phyloP scores from a whole-genome alignment of 805 yeast genomes.

The Kodamaea neixiangensis region DNA sequence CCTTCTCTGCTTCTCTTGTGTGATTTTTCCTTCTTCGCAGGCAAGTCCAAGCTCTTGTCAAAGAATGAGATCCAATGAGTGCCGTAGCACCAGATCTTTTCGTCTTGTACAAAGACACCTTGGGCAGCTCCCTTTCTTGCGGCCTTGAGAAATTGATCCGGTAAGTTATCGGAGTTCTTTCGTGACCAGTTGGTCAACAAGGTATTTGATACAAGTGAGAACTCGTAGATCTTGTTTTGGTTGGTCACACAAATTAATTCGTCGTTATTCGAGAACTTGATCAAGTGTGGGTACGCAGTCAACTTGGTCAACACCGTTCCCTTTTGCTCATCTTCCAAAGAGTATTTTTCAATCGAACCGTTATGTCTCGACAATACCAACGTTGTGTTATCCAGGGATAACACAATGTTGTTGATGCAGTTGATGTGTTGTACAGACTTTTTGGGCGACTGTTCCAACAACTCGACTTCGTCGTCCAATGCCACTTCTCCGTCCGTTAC shows the following conservation, averaged over 20 bases:
- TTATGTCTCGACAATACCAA: constrained; percentile 63
- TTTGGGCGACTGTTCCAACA: constrained; percentile 15
- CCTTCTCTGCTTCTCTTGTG: constrained; percentile 50
- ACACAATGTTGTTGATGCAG: constrained; percentile 53
- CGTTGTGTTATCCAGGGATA: constrained; percentile 44
- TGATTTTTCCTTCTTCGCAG: constrained; percentile 37
- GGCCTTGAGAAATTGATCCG: constrained; percentile 53
- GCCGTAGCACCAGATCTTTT: constrained; percentile 84
- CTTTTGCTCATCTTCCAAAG: constrained; percentile 26
- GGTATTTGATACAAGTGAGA: constrained; percentile 37
- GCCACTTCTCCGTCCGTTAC: constrained; percentile 26
- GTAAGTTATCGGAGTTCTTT: constrained; percentile 71
- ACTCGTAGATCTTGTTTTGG: constrained; percentile 76
- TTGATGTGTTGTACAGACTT: constrained; percentile 45
- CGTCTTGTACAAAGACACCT: constrained; percentile 61
- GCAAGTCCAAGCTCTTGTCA: constrained; percentile 61
- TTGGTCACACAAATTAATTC: constrained; percentile 67
- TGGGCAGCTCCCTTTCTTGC: constrained; percentile 64
- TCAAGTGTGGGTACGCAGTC: constrained; percentile 58
- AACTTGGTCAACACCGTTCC: constrained; percentile 56
- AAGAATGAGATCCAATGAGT: constrained; percentile 77
- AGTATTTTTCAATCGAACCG: constrained; percentile 61
- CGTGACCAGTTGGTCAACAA: constrained; percentile 78
- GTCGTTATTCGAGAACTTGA: constrained; percentile 52
- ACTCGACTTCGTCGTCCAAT: constrained; percentile 47